Base-by-base conservation (phyloP, 495 filamentous ascomycete genomes). In the Pseudoneurospora amorphoporcata region DNA sequence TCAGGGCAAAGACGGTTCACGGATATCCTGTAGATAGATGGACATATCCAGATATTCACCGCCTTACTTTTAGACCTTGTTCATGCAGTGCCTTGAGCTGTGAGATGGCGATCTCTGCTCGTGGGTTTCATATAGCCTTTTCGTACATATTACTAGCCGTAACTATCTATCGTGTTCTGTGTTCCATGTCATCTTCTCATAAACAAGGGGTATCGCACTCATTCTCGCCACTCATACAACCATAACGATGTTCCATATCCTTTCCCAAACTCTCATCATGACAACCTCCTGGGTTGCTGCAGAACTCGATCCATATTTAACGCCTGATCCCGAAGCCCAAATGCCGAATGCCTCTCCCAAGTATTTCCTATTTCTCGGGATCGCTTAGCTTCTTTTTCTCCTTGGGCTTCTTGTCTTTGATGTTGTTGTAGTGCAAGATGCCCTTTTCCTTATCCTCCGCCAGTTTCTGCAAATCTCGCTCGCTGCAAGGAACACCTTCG, bases 401-500 rank as follows among this genome's bases (percentile, higher is more conserved):
- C 73, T 86, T 83, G 6, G 84, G 84, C 73, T 83, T 80, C 79
- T 85, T 84, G 74, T 84, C 86, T 70, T 83, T 85, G 74, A 87
- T 78, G 70, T 88, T 88, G 71, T 88, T 88, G 72, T 82, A 87
- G 71, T 87, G 86, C 14, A 75, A 78, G 40, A 87, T 83, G 3
- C 86, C 85, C 73, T 81, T 29, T 69, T 86, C 86, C 75, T 81
- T 81, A 70, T 88, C 86, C 9, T 76, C 72, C 23, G 80, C 82
- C 41, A 87, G 77, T 68, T 80, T 82, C 75, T 84, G 79, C 29
- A 76, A 73, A 70, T 88, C 86, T 72, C 76, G 75, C 71, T 85
- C 82, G 8, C 75, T 82, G 38, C 84, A 74, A 9, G 84, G 84
- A 40, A 91, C 87, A 0, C 90, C 90, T 76, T 92, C 91, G 69